Evolutionary conservation across 1,139 yeast genomes (phyloP).

Genomic region (Hemisphaericaspora xylanilytica): DNA sequence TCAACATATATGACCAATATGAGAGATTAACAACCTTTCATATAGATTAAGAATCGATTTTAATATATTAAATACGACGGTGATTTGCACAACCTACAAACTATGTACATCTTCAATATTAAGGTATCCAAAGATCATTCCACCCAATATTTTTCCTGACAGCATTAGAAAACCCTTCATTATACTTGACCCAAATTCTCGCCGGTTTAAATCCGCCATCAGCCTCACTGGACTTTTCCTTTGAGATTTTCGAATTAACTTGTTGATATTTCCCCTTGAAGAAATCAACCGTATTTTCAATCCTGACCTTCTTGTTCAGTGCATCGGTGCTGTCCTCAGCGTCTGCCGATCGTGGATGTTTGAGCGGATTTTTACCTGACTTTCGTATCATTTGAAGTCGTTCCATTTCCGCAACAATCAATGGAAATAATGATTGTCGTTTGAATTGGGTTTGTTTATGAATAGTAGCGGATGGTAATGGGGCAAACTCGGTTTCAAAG

Average conservation of each 20-base stretch:
- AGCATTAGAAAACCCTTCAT: slow-evolving; percentile 94
- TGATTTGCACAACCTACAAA: no score
- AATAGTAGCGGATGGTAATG: slow-evolving; percentile 15
- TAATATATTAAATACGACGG: no score
- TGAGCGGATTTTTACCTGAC: slow-evolving; percentile 30
- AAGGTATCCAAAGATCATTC: slow-evolving; percentile 58
- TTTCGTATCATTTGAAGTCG: slow-evolving; percentile 21
- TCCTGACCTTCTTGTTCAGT: slow-evolving; percentile 26
- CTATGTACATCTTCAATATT: no score
- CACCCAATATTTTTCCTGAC: slow-evolving; percentile 84
- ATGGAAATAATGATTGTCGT: slow-evolving; percentile 38
- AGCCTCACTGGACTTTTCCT: slow-evolving; percentile 6
- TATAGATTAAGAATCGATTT: no score
- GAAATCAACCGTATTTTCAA: slow-evolving; percentile 36
- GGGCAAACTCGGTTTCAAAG: slow-evolving; percentile 25
- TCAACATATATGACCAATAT: no score
- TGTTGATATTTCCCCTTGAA: slow-evolving; percentile 40
- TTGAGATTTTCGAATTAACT: slow-evolving; percentile 18
- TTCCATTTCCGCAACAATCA: slow-evolving; percentile 43
- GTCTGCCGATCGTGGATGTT: slow-evolving; percentile 19
- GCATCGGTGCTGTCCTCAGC: slow-evolving; percentile 22
- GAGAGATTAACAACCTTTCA: no score
- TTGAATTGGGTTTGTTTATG: slow-evolving; percentile 27
- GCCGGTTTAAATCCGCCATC: slow-evolving; percentile 17
- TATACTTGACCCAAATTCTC: slow-evolving; percentile 86